Percentiles rank a stretch among this genome's conserved stretches.
phyloP scores from a whole-genome alignment of 345 rosid genomes.

The Citrus inodora region DNA sequence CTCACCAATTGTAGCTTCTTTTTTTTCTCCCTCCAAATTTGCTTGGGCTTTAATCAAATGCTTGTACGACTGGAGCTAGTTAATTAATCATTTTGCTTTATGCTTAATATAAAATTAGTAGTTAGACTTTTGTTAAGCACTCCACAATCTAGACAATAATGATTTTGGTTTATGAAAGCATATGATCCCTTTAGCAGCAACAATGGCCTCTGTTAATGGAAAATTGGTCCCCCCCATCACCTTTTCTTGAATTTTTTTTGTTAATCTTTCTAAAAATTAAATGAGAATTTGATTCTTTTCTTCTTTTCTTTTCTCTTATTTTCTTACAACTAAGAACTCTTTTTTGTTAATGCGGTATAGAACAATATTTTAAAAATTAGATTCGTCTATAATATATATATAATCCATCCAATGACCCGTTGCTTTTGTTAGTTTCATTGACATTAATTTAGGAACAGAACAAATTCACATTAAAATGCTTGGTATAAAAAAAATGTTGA shows the following conservation, averaged over 20 bases:
- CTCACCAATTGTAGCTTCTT: background rate
- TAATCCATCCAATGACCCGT: background rate
- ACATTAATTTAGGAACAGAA: conserved; percentile 7
- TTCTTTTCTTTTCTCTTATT: background rate
- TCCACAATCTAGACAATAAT: conserved; percentile 38
- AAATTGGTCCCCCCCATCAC: conserved; percentile 29
- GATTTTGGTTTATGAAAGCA: conserved; percentile 30
- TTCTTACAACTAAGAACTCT: background rate
- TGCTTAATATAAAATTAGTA: background rate
- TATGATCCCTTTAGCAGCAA: conserved; percentile 34
- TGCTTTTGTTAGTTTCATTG: background rate
- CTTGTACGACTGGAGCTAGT: conserved; percentile 4
- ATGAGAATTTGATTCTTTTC: conserved; percentile 25
- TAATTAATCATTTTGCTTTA: conserved; percentile 1
- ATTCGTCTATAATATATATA: background rate
- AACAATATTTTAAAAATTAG: background rate
- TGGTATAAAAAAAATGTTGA: background rate
- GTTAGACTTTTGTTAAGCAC: conserved; percentile 22
- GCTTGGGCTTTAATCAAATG: conserved; percentile 22
- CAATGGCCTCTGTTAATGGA: conserved; percentile 23
- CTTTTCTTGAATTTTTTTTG: background rate
- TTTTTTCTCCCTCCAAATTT: background rate
- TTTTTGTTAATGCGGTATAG: background rate
- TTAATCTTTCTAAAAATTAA: background rate
- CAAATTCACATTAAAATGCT: conserved; percentile 1